Conservation (phyloP, 345 rosid species). For the Rhodamnia argentea region DNA sequence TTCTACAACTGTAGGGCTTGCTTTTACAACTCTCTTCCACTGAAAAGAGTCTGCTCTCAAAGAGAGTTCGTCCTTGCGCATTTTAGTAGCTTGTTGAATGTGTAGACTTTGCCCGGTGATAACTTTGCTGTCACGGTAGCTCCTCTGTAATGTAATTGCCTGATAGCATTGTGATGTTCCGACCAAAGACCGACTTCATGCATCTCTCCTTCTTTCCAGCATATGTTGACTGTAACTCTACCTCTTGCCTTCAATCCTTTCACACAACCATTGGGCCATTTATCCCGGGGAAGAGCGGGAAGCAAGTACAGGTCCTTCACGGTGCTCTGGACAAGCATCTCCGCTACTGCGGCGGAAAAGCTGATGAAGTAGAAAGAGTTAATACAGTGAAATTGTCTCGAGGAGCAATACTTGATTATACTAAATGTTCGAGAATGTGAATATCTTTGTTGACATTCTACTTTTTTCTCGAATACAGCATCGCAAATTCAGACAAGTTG, state of each 20-base stretch:
- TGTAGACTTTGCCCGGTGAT: constrained; percentile 41
- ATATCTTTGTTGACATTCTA: background rate
- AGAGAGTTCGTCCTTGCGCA: constrained; percentile 31
- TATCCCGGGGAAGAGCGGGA: constrained; percentile 74
- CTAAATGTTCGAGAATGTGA: background rate
- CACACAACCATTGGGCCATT: constrained; percentile 70
- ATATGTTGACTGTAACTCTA: constrained; percentile 51
- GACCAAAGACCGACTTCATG: constrained; percentile 55
- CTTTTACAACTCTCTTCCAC: background rate
- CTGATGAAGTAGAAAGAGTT: constrained; percentile 15
- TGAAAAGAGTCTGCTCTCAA: background rate
- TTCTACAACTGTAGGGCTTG: background rate
- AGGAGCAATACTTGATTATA: background rate
- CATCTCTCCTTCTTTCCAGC: constrained; percentile 79
- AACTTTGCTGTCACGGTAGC: constrained; percentile 18
- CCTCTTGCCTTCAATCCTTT: constrained; percentile 86
- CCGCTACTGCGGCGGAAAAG: constrained; percentile 71
- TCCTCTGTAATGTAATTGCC: constrained; percentile 52
- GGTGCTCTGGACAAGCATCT: constrained; percentile 91
- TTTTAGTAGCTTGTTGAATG: constrained; percentile 40
- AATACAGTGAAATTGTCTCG: background rate
- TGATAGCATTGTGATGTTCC: constrained; percentile 19
- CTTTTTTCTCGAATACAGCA: background rate
- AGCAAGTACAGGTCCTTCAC: constrained; percentile 62
- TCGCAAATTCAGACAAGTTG: background rate